These are phyloP conservation scores for Eucalyptus pauciflora DNA, from an alignment of 345 rosid genomes.

Conservation along the genomic window DNA sequence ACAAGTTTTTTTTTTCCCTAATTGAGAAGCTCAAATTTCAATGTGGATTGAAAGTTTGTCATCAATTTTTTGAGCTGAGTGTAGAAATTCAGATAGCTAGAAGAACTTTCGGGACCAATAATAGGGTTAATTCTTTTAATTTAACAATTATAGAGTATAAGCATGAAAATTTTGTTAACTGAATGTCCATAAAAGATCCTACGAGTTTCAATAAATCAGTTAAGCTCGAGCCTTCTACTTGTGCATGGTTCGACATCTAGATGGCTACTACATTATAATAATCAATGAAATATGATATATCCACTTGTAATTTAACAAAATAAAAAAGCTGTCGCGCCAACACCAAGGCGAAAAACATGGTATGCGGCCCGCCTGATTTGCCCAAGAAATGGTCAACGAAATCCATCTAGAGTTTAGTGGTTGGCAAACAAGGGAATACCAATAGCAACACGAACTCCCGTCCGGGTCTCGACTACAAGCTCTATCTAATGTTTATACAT, in stretches of 20 bases:
- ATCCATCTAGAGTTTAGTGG: not conserved
- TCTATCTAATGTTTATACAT: not conserved
- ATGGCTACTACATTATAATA: not conserved
- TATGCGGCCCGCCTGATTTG: not conserved
- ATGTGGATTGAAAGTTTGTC: too few species aligned
- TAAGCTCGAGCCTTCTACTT: not conserved
- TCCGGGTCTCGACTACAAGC: rapidly evolving
- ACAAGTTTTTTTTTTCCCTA: not conserved
- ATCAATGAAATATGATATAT: not conserved
- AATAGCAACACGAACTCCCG: not conserved
- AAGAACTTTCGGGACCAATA: too few species aligned
- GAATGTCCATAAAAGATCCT: too few species aligned
- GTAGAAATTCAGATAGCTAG: too few species aligned
- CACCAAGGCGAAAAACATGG: not conserved
- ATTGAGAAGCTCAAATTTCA: not conserved
- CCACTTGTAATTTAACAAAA: not conserved
- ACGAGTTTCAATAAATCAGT: too few species aligned
- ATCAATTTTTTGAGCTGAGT: too few species aligned
- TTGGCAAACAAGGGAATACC: not conserved
- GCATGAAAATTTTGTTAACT: too few species aligned
- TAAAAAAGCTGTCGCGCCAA: not conserved
- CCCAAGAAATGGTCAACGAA: not conserved
- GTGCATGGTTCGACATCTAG: not conserved
- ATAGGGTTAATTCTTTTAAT: too few species aligned
- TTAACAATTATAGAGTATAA: too few species aligned